phyloP scores from a whole-genome alignment of 257 asterid species.

The Fraxinus anomala region DNA sequence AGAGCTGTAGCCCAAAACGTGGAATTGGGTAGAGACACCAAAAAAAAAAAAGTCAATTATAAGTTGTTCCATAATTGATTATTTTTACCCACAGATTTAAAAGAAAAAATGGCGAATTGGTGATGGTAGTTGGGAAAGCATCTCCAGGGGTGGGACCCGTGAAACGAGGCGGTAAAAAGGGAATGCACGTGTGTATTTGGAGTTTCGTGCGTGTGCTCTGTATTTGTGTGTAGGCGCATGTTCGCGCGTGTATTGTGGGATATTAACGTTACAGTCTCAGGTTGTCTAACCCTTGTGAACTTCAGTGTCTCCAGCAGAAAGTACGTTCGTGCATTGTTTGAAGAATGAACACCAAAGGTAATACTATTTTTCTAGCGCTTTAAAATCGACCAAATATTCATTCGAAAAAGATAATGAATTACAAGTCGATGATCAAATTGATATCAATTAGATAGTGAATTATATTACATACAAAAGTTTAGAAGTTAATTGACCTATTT shows the following conservation, averaged over 20 bases:
- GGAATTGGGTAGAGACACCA: too few relatives aligned
- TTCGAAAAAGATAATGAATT: too few relatives aligned
- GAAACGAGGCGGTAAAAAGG: constrained; percentile 37
- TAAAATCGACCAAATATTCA: too few relatives aligned
- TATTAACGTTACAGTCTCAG: constrained; percentile 16
- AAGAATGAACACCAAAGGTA: not conserved
- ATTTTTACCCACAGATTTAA: not conserved
- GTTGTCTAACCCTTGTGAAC: not conserved
- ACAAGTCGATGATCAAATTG: too few relatives aligned
- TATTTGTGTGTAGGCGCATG: not conserved
- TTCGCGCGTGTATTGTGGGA: not conserved
- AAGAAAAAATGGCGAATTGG: constrained; percentile 14
- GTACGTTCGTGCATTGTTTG: not conserved
- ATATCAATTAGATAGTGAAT: too few relatives aligned
- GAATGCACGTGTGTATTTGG: constrained; percentile 27
- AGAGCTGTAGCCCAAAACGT: too few relatives aligned
- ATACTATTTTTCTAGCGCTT: too few relatives aligned
- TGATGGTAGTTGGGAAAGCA: constrained; percentile 38
- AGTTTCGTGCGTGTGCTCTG: constrained; percentile 18
- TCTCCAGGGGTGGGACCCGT: constrained; percentile 2
- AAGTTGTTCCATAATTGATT: constrained; percentile 24
- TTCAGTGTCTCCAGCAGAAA: constrained; percentile 2
- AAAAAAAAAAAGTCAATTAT: constrained; percentile 5
- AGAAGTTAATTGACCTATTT: too few relatives aligned
- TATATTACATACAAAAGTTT: too few relatives aligned